phyloP scores from a whole-genome alignment of 805 yeast species.

The Scheffersomyces ergatensis region DNA sequence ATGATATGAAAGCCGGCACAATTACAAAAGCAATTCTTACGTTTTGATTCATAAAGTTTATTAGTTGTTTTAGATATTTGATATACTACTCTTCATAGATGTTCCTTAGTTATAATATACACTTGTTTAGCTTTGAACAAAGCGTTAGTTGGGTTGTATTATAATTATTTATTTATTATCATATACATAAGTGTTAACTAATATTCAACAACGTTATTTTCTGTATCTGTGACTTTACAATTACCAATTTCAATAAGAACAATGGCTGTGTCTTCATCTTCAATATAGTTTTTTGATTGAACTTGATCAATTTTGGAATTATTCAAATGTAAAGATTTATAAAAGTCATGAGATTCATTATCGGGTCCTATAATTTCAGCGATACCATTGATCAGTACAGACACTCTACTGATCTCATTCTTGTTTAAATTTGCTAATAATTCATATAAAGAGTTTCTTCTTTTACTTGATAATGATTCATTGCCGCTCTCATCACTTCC shows the following conservation, averaged over 20 bases:
- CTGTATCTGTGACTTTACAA: constrained; percentile 78
- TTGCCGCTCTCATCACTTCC: constrained; percentile 10
- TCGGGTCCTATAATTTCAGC: constrained; percentile 50
- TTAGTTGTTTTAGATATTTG: too few relatives aligned
- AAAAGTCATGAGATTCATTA: constrained; percentile 49
- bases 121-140: too few relatives aligned
- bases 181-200: too few relatives aligned
- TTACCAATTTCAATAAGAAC: constrained; percentile 62
- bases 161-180: too few relatives aligned
- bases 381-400: constrained; percentile 77
- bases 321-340: constrained; percentile 57
- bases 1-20: constrained; percentile 7
- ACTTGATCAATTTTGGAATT: constrained; percentile 68
- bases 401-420: constrained; percentile 71
- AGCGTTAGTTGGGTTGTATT: too few relatives aligned
- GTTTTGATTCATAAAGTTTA: too few relatives aligned
- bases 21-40: constrained; percentile 6
- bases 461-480: constrained; percentile 8
- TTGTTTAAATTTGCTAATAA: constrained; percentile 76
- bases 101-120: too few relatives aligned
- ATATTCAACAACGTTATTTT: constrained; percentile 52
- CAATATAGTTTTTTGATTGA: constrained; percentile 50
- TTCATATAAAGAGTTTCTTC: constrained; percentile 38
- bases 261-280: constrained; percentile 61
- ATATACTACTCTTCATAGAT: too few relatives aligned